Conservation (phyloP, 257 asterid genomes). For the Ilex aquifolium region DNA sequence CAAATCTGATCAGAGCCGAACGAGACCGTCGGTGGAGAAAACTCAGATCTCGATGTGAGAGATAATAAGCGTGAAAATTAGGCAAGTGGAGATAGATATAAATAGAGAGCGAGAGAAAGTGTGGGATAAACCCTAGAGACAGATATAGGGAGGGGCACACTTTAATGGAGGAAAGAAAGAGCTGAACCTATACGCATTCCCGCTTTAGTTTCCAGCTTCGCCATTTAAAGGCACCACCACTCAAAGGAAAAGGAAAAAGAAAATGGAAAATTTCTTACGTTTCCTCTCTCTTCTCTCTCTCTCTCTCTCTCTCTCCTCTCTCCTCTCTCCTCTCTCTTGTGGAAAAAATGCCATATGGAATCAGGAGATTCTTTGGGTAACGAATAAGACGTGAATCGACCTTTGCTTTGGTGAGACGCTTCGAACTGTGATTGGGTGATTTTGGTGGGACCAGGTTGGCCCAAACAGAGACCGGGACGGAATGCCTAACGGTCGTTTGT, state of each 20-base stretch:
- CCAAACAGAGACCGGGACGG: slow-evolving; percentile 11
- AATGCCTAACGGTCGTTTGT: slow-evolving; percentile 12
- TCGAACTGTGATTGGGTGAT: background rate
- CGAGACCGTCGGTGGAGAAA: slow-evolving; percentile 27
- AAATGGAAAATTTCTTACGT: slow-evolving; percentile 6
- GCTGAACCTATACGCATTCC: slow-evolving; percentile 40
- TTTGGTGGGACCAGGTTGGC: slow-evolving; percentile 8
- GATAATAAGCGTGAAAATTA: slow-evolving; percentile 32
- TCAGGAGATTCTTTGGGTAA: background rate
- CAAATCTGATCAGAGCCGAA: slow-evolving; percentile 17
- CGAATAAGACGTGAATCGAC: slow-evolving; percentile 6
- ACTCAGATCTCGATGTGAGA: slow-evolving; percentile 45
- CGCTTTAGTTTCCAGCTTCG: background rate
- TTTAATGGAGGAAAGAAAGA: slow-evolving; percentile 22
- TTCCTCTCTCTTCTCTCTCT: background rate
- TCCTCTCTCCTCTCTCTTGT: too few relatives aligned
- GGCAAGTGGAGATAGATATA: slow-evolving; percentile 31
- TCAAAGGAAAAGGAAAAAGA: slow-evolving; percentile 8
- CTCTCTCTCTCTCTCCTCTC: background rate
- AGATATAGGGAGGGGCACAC: too few relatives aligned
- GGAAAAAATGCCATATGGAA: too few relatives aligned
- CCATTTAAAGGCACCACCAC: slow-evolving; percentile 17
- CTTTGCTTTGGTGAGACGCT: too few relatives aligned
- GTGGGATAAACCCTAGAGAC: slow-evolving; percentile 11
- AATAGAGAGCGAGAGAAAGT: slow-evolving; percentile 21